phyloP scores from a whole-genome alignment of 768 basidiomycete species.

The Hypsizygus marmoreus region DNA sequence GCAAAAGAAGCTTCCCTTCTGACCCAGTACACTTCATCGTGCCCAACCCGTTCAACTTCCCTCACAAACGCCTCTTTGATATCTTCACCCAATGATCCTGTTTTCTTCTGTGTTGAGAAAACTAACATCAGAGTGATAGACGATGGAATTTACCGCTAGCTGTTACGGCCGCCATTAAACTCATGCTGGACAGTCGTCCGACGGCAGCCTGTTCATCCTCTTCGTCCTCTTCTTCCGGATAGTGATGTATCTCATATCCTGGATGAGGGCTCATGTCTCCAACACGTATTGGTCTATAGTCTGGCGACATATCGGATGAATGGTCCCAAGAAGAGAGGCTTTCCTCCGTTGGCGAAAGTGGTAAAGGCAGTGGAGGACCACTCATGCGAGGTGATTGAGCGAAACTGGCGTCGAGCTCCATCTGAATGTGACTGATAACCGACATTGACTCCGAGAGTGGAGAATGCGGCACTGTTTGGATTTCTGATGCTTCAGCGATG shows the following conservation, averaged over 20 bases:
- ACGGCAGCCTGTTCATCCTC: conserved; percentile 76
- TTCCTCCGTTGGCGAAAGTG: conserved; percentile 19
- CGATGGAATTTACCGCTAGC: conserved; percentile 61
- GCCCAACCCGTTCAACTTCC: conserved; percentile 69
- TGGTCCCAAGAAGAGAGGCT: not conserved
- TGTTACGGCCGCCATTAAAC: conserved; percentile 84
- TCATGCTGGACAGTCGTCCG: conserved; percentile 90
- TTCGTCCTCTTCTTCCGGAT: conserved; percentile 28
- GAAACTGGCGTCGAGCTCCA: too few relatives aligned
- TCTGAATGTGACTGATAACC: too few relatives aligned
- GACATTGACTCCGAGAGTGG: too few relatives aligned
- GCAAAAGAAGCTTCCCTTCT: conserved; percentile 87
- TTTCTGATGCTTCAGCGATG: too few relatives aligned
- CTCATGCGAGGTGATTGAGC: too few relatives aligned
- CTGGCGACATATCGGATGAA: not conserved
- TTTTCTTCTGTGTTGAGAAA: conserved; percentile 10
- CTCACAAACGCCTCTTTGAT: conserved; percentile 67
- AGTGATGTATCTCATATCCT: conserved; percentile 2
- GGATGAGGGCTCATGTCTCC: conserved; percentile 1
- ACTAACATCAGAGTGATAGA: conserved; percentile 2
- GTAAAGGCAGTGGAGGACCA: too few relatives aligned
- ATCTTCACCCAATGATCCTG: conserved; percentile 58
- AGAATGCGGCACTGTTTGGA: too few relatives aligned
- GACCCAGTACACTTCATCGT: conserved; percentile 75
- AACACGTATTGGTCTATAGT: not conserved